phyloP scores from a whole-genome alignment of 106 monocot species.

The Gastrodia elata region DNA sequence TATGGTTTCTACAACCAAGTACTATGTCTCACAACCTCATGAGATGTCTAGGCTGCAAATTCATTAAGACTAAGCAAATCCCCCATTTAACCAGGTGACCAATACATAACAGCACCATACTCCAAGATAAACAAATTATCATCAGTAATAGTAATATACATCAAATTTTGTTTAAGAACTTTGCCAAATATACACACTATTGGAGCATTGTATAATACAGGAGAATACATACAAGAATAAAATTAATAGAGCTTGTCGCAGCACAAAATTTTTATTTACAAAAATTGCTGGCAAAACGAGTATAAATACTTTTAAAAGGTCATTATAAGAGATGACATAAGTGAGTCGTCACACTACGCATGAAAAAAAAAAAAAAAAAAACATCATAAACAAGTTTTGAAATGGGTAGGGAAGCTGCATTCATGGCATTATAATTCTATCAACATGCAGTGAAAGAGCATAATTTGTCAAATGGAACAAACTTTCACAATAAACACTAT shows the following conservation, averaged over 20 bases:
- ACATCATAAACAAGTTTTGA: neutral
- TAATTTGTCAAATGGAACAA: constrained; percentile 1
- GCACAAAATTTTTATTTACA: neutral
- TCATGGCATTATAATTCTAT: neutral
- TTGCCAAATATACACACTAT: no score
- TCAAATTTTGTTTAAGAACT: no score
- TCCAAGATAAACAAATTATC: no score
- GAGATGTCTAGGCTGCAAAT: no score
- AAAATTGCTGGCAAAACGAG: neutral
- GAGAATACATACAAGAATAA: no score
- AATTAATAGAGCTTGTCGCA: neutral
- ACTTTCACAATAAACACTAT: neutral
- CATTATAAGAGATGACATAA: neutral
- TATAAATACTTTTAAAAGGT: neutral
- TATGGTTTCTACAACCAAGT: no score
- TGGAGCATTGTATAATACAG: no score
- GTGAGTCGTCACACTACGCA: neutral
- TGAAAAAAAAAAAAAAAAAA: neutral
- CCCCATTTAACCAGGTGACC: no score
- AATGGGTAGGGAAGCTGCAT: neutral
- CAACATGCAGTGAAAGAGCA: neutral
- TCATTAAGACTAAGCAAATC: no score
- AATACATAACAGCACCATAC: no score
- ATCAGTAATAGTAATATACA: no score
- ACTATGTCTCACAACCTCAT: no score